Conservation (phyloP, 176 grass and related monocot species). For the Triticum timopheevii region DNA sequence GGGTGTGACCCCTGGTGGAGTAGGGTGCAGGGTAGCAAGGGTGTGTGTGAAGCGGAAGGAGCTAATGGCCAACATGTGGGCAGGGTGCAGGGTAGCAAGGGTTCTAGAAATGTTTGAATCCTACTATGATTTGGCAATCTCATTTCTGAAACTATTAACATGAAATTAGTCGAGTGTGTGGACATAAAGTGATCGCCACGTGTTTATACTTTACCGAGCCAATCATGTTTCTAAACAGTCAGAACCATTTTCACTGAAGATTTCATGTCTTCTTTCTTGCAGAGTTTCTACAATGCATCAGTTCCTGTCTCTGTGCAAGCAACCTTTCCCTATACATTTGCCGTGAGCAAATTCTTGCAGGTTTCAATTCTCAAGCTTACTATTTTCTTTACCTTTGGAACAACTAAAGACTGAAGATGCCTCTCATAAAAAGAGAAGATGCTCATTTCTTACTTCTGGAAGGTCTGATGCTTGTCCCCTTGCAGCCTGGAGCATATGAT, state of each 20-base stretch:
- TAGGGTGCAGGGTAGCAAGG: no score
- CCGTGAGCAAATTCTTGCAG: conserved; percentile 98
- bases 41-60: background rate
- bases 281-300: conserved; percentile 88
- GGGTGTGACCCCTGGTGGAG: background rate
- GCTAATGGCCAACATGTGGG: background rate
- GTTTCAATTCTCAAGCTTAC: conserved; percentile 31
- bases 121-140: conserved; percentile 18
- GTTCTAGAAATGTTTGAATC: background rate
- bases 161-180: background rate
- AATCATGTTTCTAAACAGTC: background rate
- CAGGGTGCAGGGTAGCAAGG: background rate
- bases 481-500: conserved; percentile 94
- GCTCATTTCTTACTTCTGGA: background rate
- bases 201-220: background rate
- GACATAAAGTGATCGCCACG: background rate
- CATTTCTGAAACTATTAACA: background rate
- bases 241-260: background rate
- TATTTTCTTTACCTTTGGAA: conserved; percentile 25
- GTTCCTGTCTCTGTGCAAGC: conserved; percentile 85
- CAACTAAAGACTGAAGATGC: conserved; percentile 18
- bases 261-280: conserved; percentile 14
- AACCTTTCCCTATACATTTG: conserved; percentile 88
- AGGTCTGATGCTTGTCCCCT: conserved; percentile 25
- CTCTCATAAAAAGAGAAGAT: background rate